Evolutionary conservation across 768 basidiomycete species (phyloP), one percentile per base, ranked within the genome.

Genomic region (Mycena latifolia): DNA sequence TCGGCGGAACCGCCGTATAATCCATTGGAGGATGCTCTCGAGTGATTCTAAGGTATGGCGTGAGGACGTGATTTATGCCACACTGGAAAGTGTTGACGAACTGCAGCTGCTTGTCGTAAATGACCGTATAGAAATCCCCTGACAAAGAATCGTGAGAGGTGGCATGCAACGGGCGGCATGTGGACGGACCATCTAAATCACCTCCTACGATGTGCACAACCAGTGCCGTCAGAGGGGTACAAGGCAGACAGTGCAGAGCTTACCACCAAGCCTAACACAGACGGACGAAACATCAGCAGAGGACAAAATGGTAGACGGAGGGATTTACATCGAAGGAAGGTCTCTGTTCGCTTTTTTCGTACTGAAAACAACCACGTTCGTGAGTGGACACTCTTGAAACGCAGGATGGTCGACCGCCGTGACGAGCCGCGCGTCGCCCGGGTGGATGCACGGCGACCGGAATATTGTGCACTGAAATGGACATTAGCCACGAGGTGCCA

Each of bases 251-350:
- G 5, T 2, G 5, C 20, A 20, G 7, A 46, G 51, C 64, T 1
- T 58, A 69, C 68, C 68, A 31, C 68, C 68, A 43, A 69, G 64
- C 64, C 68, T 69, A 25, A n/a, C n/a, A n/a, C n/a, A n/a, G n/a
- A n/a, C 2, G 9, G n/a, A 12, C 33, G 22, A 15, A 35, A 0
- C 18, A 7, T 33, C 27, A 18, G 25, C 43, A 33, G 24, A 8
- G 18, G 24, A 41, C 46, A 37, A 31, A 41, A 60, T 33, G 27
- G n/a, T 4, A 17, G 25, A 55, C 17, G 20, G 2, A 35, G 33
- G 14, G 33, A 35, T 52, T 3, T n/a, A 70, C 69, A 65, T 67
- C 1, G 66, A 67, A 17, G 69, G 66, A 43, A 70, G 62, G 53
- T 70, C 66, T 22, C 69, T 52, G 27, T 39, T 8, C 3, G 66